Evolutionary conservation across 176 grass and related monocot species (phyloP), one percentile per base, ranked within the genome.

Genomic region (Thinopyrum elongatum): DNA sequence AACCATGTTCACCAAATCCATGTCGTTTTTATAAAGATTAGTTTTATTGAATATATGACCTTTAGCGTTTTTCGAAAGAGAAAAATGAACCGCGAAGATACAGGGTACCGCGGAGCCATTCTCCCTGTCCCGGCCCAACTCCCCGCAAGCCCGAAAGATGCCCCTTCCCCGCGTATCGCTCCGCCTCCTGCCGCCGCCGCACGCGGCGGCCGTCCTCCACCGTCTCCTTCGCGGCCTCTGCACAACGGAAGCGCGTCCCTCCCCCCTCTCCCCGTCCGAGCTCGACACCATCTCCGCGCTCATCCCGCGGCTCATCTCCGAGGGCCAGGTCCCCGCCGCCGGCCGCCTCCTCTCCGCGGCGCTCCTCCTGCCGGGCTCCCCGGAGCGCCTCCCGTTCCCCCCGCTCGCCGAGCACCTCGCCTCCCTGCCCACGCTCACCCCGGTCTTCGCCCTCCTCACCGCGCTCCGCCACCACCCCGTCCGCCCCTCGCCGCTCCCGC

Each of bases 401-500:
- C 47, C 66, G 21, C 59, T 91, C 8, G 89, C 81, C 3, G 84
- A 82, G 25, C 76, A 87, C 85, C 85, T 91, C n/a, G 89, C 89
- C 27, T 91, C 89, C 60, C 76, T 91, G 6, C 85, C 89, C 59
- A 80, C 81, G 1, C 85, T 91, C 35, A 69, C 89, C 60, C 35
- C 81, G 17, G 85, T 81, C 27, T 87, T 91, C 69, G 80, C 89
- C 27, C 89, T 91, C 16, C 85, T 91, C 81, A 87, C 89, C 61
- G 61, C 81, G 46, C 61, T 91, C 8, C 89, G 80, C 36, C 85
- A 91, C 76, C 85, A 91, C 68, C 85, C 80, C 10, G 10, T 78
- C 66, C 75, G 76, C 34, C 89, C 76, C 16, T 90, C 89, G 13
- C 85, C 89, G 28, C 76, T 90, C 36, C 85, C 68, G 35, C 85